Evolutionary conservation across 1,284 basidiomycete species (phyloP).

Genomic region (Irpex sp.): DNA sequence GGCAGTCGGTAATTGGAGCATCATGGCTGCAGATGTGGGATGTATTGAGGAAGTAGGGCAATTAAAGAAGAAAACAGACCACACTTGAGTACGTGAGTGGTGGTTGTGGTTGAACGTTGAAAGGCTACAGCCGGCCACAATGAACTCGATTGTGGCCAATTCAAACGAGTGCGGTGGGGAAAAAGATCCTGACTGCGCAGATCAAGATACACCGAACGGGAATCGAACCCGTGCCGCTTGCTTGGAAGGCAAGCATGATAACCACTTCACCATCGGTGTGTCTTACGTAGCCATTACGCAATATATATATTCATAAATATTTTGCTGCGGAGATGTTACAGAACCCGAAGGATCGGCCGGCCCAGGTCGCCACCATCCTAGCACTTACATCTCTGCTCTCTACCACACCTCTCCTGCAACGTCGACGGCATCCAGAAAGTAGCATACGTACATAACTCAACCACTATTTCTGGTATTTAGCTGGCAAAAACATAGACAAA

Average conservation of each 20-base stretch:
- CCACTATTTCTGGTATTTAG: too few relatives aligned
- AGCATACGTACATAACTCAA: background rate
- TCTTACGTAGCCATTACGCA: background rate
- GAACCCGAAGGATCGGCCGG: background rate
- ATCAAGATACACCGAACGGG: conserved; percentile 63
- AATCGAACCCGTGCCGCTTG: conserved; percentile 88
- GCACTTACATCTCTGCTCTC: background rate
- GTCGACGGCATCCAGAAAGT: background rate
- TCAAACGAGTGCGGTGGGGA: background rate
- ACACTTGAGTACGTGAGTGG: too few relatives aligned
- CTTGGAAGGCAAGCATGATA: conserved; percentile 91
- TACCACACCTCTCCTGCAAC: background rate
- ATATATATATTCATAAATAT: background rate
- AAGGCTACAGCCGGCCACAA: background rate
- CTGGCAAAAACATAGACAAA: background rate
- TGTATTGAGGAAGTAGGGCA: background rate
- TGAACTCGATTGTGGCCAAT: background rate
- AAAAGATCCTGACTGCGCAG: too few relatives aligned
- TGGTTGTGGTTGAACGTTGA: background rate
- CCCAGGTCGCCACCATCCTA: background rate
- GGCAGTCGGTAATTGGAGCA: background rate
- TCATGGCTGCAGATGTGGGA: background rate
- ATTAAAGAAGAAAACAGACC: background rate
- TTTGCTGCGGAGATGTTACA: background rate
- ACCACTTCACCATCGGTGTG: conserved; percentile 84